These are phyloP conservation scores for Zygosaccharomyces sapae DNA, from an alignment of 1,139 yeast species.

Conservation along the genomic window DNA sequence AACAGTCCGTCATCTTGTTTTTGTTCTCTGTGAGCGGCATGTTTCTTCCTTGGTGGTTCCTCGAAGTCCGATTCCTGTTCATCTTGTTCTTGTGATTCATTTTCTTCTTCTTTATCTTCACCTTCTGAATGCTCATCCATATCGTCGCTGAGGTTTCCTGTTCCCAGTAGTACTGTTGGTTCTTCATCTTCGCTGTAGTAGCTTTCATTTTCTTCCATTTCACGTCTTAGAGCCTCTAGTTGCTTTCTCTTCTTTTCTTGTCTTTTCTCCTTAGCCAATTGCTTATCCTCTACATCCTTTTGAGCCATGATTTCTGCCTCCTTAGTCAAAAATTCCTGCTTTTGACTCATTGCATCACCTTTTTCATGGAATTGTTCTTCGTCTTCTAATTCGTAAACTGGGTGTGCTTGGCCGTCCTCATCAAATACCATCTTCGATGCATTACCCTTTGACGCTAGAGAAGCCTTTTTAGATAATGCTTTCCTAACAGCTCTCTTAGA, in stretches of 20 bases:
- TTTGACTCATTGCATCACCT: slow-evolving; percentile 72
- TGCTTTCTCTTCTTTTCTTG: slow-evolving; percentile 87
- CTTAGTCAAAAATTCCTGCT: slow-evolving; percentile 57
- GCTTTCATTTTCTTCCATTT: slow-evolving; percentile 39
- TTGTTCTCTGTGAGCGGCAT: slow-evolving; percentile 31
- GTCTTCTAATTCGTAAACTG: slow-evolving; percentile 89
- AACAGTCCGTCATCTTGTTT: slow-evolving; percentile 42
- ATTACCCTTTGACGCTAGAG: slow-evolving; percentile 57
- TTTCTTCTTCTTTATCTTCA: slow-evolving; percentile 32
- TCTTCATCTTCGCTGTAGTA: slow-evolving; percentile 34
- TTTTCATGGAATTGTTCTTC: slow-evolving; percentile 78
- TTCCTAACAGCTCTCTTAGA: slow-evolving; percentile 86
- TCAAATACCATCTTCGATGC: slow-evolving; percentile 83
- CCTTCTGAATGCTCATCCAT: slow-evolving; percentile 39
- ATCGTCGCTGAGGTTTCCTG: slow-evolving; percentile 37
- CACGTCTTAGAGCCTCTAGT: slow-evolving; percentile 71
- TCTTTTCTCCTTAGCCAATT: slow-evolving; percentile 73
- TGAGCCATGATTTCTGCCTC: slow-evolving; percentile 66
- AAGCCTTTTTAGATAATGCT: slow-evolving; percentile 83
- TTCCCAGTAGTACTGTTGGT: slow-evolving; percentile 30
- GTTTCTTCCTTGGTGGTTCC: slow-evolving; percentile 44
- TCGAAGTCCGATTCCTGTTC: neutral
- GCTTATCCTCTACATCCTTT: slow-evolving; percentile 76
- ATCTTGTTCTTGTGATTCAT: neutral
- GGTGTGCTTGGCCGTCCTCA: slow-evolving; percentile 90